A percentile compares a stretch with the other conserved stretches of the same genome.
Evolutionary conservation across 768 basidiomycete species (phyloP).

Genomic region (Mycena leptocephala): DNA sequence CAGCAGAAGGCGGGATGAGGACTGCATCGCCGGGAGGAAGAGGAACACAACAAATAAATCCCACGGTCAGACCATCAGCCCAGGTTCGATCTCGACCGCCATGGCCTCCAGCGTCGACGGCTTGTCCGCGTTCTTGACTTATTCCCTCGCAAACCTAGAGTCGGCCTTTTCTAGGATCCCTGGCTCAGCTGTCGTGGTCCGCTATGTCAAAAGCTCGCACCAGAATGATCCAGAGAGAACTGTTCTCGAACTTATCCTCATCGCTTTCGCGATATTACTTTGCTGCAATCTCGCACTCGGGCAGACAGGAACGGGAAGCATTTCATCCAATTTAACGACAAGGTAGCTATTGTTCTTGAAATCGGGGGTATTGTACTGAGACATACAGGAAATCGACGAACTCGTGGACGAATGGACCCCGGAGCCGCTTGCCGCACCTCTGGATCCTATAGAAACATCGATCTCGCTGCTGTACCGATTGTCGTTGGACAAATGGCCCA

Average conservation of each 20-base stretch:
- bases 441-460: slow-evolving; percentile 74
- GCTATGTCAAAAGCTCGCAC: slow-evolving; percentile 96
- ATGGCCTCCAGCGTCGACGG: slow-evolving; percentile 10
- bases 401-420: slow-evolving; percentile 97
- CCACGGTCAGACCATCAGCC: not conserved
- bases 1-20: slow-evolving; percentile 24
- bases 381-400: slow-evolving; percentile 93
- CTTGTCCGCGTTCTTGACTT: slow-evolving; percentile 7
- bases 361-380: not conserved
- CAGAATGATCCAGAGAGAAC: slow-evolving; percentile 97
- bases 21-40: slow-evolving; percentile 28
- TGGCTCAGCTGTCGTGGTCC: slow-evolving; percentile 87
- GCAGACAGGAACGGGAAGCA: slow-evolving; percentile 89
- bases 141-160: slow-evolving; percentile 2
- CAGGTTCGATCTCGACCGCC: not conserved
- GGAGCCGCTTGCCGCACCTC: slow-evolving; percentile 82
- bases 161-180: slow-evolving; percentile 59
- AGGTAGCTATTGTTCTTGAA: slow-evolving; percentile 64
- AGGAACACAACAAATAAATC: not conserved
- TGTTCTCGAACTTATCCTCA: slow-evolving; percentile 89
- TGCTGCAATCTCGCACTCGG: slow-evolving; percentile 92
- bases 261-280: slow-evolving; percentile 92
- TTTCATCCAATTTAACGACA: slow-evolving; percentile 93
- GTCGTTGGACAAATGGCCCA: slow-evolving; percentile 86
- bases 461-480: slow-evolving; percentile 84